Evolutionary conservation across 805 yeast species (phyloP), one percentile per base, ranked within the genome.

Genomic region (Ogataea parapolymorpha): DNA sequence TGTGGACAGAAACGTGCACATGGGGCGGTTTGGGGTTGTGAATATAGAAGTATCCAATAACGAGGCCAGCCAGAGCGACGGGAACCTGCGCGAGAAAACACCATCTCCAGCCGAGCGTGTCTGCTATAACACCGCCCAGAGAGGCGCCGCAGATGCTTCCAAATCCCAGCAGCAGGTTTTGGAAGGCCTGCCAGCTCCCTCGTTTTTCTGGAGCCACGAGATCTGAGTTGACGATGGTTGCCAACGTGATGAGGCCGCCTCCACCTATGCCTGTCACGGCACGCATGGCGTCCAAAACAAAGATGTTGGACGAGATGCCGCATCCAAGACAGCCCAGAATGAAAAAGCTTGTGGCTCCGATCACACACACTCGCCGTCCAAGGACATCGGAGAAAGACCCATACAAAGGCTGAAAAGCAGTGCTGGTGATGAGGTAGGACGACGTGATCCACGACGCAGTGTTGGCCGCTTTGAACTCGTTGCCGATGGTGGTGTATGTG

Each of bases 221-320:
- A 58, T 86, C 95, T 27, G 84, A 75, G 55, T 80, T 74, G 9
- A 86, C 72, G 40, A 85, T 81, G 13, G 91, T 80, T 22, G 84
- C 75, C 50, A 85, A 66, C 0, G 88, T 73, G 40, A 80, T 75
- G 55, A 85, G 72, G 2, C 95, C 95, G 3, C 95, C 93, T 9
- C 93, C 95, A 17, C 96, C 96, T 39, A 82, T 71, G n/a, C 95
- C 95, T 20, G 90, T 79, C 41, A 85, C 67, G 44, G 84, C 79
- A 50, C 85, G 66, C 11, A 80, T 80, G 20, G 75, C 46, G 56
- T 72, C 51, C 63, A 75, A 61, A 58, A 60, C 8, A 68, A 67
- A 6, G 55, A 68, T 48, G 66, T 65, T 34, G 63, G 62, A 15
- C 54, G 53, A 72, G 2, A 66, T 26, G 9, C 66, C 68, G 50